Percentiles rank a stretch among this genome's conserved stretches.
These are phyloP conservation scores for Kwoniella shivajii DNA, from an alignment of 1,284 basidiomycete genomes.

Conservation along the genomic window DNA sequence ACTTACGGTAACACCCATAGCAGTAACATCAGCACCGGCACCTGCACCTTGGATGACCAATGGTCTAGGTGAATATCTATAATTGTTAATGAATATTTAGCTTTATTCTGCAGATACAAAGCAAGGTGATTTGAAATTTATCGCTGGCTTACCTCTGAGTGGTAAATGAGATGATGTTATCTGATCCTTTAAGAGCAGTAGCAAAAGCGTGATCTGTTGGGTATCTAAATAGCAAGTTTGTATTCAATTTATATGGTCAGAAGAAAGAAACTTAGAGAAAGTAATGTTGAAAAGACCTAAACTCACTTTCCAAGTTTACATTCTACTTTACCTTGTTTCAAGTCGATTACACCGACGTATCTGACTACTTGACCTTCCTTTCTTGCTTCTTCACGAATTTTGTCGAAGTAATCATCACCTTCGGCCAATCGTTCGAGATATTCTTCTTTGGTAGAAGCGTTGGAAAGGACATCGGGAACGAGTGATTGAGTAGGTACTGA, in stretches of 20 bases:
- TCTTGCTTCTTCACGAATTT: constrained; percentile 74
- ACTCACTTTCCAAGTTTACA: constrained; percentile 81
- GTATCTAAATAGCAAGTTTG: constrained; percentile 62
- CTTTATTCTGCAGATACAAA: not conserved
- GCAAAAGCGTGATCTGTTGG: constrained; percentile 88
- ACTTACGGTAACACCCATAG: constrained; percentile 79
- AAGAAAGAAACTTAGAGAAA: not conserved
- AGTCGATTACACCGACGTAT: constrained; percentile 94
- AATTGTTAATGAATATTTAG: not conserved
- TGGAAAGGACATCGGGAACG: constrained; percentile 74
- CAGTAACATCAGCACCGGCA: constrained; percentile 94
- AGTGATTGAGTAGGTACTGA: constrained; percentile 84
- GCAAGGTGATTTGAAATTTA: too few relatives aligned
- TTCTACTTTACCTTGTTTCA: constrained; percentile 70
- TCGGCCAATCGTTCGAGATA: constrained; percentile 80
- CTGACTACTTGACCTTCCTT: constrained; percentile 79
- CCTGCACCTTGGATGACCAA: constrained; percentile 94
- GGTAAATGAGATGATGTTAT: constrained; percentile 97
- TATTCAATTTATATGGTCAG: not conserved
- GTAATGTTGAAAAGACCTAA: not conserved
- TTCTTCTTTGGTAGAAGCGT: constrained; percentile 71
- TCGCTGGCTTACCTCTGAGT: constrained; percentile 71
- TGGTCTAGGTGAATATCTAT: constrained; percentile 70
- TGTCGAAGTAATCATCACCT: constrained; percentile 79
- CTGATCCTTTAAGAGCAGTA: constrained; percentile 89